These are phyloP conservation scores for Apiospora phragmitis DNA, from an alignment of 2,329 filamentous ascomycete genomes.

Conservation along the genomic window DNA sequence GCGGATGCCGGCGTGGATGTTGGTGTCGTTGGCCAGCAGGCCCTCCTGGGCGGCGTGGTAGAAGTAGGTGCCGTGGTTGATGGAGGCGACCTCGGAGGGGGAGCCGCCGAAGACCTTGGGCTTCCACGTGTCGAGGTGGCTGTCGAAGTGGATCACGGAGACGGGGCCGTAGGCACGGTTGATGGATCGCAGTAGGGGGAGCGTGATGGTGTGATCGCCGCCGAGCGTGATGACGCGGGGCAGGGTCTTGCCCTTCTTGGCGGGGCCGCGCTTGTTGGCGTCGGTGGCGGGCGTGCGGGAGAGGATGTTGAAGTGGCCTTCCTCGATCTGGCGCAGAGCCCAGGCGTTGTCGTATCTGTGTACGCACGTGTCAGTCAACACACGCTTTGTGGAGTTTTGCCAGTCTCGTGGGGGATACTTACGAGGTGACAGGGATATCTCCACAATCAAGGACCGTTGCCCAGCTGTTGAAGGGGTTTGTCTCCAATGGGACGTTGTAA, in stretches of 20 bases:
- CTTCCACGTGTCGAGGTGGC: conserved; percentile 70
- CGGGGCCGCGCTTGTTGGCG: conserved; percentile 62
- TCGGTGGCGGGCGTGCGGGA: conserved; percentile 71
- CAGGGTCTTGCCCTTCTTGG: conserved; percentile 72
- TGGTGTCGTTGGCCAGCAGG: conserved; percentile 76
- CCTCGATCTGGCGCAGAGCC: conserved; percentile 81
- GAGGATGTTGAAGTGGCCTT: conserved; percentile 77
- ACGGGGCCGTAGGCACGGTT: conserved; percentile 62
- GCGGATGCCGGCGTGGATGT: conserved; percentile 85
- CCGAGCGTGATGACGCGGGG: conserved; percentile 79
- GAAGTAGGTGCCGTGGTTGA: conserved; percentile 91
- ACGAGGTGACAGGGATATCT: conserved; percentile 84
- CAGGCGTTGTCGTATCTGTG: conserved; percentile 79
- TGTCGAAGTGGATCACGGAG: conserved; percentile 64
- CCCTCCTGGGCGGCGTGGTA: conserved; percentile 80
- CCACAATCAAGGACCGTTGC: conserved; percentile 81
- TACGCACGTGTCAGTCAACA: conserved; percentile 1
- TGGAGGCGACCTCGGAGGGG: conserved; percentile 70
- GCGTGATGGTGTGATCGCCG: conserved; percentile 63
- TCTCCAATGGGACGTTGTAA: conserved; percentile 79
- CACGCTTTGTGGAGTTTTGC: fast-evolving
- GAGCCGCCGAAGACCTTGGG: conserved; percentile 87
- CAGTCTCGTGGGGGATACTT: conserved; percentile 31
- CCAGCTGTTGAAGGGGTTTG: conserved; percentile 81
- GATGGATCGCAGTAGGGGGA: conserved; percentile 59